These are phyloP conservation scores for Diaporthe capsici DNA, from an alignment of 2,329 filamentous ascomycete genomes.

Conservation along the genomic window DNA sequence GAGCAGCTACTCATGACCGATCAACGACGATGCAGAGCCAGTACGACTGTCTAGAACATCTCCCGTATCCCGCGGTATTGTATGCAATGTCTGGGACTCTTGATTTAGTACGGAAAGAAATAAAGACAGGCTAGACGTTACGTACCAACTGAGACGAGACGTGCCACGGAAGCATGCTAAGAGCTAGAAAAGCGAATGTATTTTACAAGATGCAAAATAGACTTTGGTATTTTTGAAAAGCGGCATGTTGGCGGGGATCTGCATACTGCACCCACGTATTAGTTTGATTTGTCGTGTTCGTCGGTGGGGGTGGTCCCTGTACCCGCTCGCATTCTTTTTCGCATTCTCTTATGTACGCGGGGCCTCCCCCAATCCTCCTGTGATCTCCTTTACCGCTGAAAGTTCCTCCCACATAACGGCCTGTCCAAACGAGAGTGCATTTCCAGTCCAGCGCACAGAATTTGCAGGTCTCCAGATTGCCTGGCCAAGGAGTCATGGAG, in stretches of 20 bases:
- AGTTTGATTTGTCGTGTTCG: background rate
- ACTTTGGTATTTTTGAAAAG: background rate
- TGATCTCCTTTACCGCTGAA: background rate
- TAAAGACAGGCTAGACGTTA: background rate
- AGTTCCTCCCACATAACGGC: background rate
- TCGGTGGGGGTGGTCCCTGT: background rate
- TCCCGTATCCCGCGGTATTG: too few relatives aligned
- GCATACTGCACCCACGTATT: background rate
- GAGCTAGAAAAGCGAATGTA: background rate
- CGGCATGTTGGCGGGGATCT: background rate
- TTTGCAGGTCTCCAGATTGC: background rate
- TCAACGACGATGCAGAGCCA: too few relatives aligned
- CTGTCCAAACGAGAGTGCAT: background rate
- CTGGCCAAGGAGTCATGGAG: background rate
- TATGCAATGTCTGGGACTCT: background rate
- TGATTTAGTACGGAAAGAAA: background rate
- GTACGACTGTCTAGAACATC: too few relatives aligned
- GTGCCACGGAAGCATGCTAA: background rate
- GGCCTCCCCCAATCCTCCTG: background rate
- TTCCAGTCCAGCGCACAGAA: background rate
- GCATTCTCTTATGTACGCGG: conserved; percentile 7
- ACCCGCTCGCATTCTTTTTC: background rate
- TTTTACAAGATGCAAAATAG: background rate
- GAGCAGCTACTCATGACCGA: too few relatives aligned
- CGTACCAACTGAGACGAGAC: background rate